Conservation (phyloP, 306 rosid species). For the Cucumis melo region DNA sequence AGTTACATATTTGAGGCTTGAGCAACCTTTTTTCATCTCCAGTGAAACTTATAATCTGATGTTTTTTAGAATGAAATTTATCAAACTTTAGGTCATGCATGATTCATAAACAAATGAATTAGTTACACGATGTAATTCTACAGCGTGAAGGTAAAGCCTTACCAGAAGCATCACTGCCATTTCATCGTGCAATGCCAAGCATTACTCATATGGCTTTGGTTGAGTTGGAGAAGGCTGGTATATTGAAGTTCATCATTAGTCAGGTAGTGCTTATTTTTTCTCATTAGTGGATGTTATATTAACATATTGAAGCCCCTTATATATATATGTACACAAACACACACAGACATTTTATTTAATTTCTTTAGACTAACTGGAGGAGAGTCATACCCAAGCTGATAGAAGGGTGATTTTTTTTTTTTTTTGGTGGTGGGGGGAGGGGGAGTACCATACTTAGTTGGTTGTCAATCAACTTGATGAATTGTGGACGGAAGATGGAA, state of each 20-base stretch:
- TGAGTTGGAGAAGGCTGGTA: conserved; percentile 70
- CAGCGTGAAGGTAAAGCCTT: conserved; percentile 97
- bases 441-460: not conserved
- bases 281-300: not conserved
- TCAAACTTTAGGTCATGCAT: conserved; percentile 2
- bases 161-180: conserved; percentile 94
- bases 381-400: not conserved
- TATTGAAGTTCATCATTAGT: conserved; percentile 80
- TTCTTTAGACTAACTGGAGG: not conserved
- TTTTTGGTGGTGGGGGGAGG: not conserved
- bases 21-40: not conserved
- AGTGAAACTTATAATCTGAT: not conserved
- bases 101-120: not conserved
- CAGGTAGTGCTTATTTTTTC: conserved; percentile 39
- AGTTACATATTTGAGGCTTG: not conserved
- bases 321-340: not conserved
- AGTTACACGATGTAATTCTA: not conserved
- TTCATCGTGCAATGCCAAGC: conserved; percentile 94
- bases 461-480: not conserved
- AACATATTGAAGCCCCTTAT: not conserved
- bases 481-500: not conserved
- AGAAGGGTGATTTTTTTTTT: not conserved
- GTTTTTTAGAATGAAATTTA: not conserved
- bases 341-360: too few species aligned
- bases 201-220: conserved; percentile 91